Conservation (phyloP, 2,329 filamentous ascomycete genomes). For the Thermomyces lanuginosus region DNA sequence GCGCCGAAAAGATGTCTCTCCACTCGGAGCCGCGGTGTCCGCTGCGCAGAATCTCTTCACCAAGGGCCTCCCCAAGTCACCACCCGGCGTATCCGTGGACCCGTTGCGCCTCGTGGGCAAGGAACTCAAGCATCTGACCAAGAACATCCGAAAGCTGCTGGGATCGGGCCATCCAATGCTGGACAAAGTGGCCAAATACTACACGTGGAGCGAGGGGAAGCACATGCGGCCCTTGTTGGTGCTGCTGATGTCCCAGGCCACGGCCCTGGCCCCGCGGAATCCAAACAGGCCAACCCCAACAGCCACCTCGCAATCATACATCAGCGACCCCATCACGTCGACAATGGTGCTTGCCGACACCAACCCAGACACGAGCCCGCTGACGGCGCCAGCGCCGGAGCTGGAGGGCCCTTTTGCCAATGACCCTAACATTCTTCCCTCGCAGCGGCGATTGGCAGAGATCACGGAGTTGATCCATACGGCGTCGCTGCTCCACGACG, state of each 20-base stretch:
- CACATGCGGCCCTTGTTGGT: conserved; percentile 90
- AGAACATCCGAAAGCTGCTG: conserved; percentile 82
- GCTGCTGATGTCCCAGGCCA: conserved; percentile 88
- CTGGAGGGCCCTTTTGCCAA: conserved; percentile 23
- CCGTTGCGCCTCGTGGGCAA: conserved; percentile 81
- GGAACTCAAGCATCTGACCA: conserved; percentile 90
- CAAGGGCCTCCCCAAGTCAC: conserved; percentile 25
- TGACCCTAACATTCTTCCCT: conserved; percentile 59
- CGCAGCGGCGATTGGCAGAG: conserved; percentile 80
- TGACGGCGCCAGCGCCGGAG: conserved; percentile 32
- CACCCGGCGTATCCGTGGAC: conserved; percentile 55
- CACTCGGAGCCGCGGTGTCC: conserved; percentile 31
- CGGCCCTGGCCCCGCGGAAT: conserved; percentile 56
- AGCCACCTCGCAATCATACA: conserved; percentile 15
- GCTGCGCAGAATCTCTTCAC: conserved; percentile 36
- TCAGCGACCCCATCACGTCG: conserved; percentile 47
- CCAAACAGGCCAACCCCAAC: conserved; percentile 25
- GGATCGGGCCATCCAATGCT: conserved; percentile 88
- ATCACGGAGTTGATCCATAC: conserved; percentile 97
- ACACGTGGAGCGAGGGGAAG: conserved; percentile 91
- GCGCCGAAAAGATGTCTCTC: conserved; percentile 23
- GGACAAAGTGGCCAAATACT: conserved; percentile 94
- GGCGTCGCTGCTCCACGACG: conserved; percentile 88
- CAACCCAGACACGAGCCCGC: conserved; percentile 52
- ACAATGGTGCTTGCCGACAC: conserved; percentile 54